Conservation (phyloP, 768 basidiomycete genomes). For the Postia placenta region DNA sequence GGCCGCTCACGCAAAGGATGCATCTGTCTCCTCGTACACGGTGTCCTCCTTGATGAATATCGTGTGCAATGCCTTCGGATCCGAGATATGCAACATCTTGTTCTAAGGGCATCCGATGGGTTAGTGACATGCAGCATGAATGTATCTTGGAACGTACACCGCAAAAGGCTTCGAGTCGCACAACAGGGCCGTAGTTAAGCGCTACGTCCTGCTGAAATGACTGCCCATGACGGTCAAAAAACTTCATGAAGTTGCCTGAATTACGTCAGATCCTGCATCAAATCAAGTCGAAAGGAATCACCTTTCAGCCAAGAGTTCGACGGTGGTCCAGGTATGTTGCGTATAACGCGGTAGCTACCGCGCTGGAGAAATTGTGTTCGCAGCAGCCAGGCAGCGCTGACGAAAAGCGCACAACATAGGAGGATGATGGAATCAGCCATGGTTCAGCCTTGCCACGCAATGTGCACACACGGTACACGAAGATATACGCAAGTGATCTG, state of each 20-base stretch:
- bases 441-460: too few species aligned
- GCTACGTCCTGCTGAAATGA: constrained; percentile 10
- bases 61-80: constrained; percentile 13
- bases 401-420: neutral
- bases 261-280: neutral
- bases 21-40: constrained; percentile 12
- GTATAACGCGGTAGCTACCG: constrained; percentile 5
- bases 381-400: neutral
- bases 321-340: constrained; percentile 14
- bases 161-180: constrained; percentile 10
- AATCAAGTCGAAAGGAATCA: neutral
- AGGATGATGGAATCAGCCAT: neutral
- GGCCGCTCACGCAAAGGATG: constrained; percentile 2
- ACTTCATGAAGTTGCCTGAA: constrained; percentile 11
- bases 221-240: constrained; percentile 13
- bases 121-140: neutral
- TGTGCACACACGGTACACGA: too few species aligned
- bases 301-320: constrained; percentile 13
- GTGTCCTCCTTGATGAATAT: constrained; percentile 17
- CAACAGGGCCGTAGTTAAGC: constrained; percentile 9
- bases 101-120: neutral
- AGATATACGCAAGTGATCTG: too few species aligned
- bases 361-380: neutral
- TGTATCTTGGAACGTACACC: constrained; percentile 1
- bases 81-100: constrained; percentile 7